Conservation (phyloP, 805 yeast genomes). For the Candida gorgasii region DNA sequence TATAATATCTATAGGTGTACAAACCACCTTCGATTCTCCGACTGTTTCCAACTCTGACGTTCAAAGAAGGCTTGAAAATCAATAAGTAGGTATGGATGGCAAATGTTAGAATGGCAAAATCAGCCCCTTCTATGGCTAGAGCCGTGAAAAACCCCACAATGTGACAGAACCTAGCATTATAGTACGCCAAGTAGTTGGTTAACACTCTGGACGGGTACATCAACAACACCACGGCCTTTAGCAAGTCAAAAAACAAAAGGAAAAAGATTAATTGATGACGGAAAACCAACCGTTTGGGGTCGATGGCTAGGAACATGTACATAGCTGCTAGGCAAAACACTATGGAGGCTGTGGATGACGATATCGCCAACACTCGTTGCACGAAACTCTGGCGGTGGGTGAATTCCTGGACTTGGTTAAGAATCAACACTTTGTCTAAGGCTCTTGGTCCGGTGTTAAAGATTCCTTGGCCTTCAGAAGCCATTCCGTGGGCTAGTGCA, state of each 20-base stretch:
- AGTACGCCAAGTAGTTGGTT: slow-evolving; percentile 44
- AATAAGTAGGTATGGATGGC: slow-evolving; percentile 80
- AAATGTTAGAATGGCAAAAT: slow-evolving; percentile 75
- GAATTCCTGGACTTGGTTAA: slow-evolving; percentile 31
- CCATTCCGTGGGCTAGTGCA: not conserved
- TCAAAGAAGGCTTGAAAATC: slow-evolving; percentile 60
- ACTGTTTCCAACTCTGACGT: slow-evolving; percentile 39
- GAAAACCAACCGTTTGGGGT: slow-evolving; percentile 61
- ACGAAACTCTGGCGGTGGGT: slow-evolving; percentile 26
- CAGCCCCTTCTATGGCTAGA: slow-evolving; percentile 80
- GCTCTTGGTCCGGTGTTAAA: not conserved
- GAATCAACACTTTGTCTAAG: slow-evolving; percentile 1
- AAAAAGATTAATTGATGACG: slow-evolving; percentile 70
- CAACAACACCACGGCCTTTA: slow-evolving; percentile 68
- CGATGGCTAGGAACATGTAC: slow-evolving; percentile 62
- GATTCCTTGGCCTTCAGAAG: not conserved
- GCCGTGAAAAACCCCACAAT: slow-evolving; percentile 82
- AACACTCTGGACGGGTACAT: slow-evolving; percentile 66
- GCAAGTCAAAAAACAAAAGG: slow-evolving; percentile 68
- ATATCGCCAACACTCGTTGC: slow-evolving; percentile 39
- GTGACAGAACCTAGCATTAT: slow-evolving; percentile 53
- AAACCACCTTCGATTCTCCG: slow-evolving; percentile 68
- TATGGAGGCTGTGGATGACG: slow-evolving; percentile 40
- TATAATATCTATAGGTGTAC: slow-evolving; percentile 53
- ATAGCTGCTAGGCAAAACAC: slow-evolving; percentile 57